phyloP scores from a whole-genome alignment of 2,329 filamentous ascomycete species.

The Mycocentrospora acerina region DNA sequence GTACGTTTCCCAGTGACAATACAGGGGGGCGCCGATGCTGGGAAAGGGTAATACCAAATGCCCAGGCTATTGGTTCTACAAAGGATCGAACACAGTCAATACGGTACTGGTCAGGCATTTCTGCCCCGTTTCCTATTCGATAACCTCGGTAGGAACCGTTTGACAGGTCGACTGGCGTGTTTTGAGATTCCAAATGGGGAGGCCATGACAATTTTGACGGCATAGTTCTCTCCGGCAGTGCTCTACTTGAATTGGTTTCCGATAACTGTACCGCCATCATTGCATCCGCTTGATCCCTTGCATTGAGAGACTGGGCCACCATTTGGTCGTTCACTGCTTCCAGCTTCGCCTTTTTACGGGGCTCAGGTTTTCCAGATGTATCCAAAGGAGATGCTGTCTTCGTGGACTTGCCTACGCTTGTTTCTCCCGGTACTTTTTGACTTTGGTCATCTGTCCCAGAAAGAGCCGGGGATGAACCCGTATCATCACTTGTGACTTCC shows the following conservation, averaged over 20 bases:
- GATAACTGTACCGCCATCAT: constrained; percentile 8
- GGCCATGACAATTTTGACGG: constrained; percentile 32
- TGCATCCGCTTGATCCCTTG: constrained; percentile 11
- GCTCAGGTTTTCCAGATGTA: constrained; percentile 23
- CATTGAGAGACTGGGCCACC: constrained; percentile 7
- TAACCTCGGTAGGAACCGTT: constrained; percentile 57
- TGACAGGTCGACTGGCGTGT: constrained; percentile 27
- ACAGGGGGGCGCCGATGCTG: constrained; percentile 50
- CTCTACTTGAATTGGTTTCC: constrained; percentile 22
- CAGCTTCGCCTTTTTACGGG: constrained; percentile 44
- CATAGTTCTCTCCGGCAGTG: constrained; percentile 28
- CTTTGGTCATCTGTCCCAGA: constrained; percentile 2
- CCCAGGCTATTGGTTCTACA: constrained; percentile 59
- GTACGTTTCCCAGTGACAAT: constrained; percentile 52
- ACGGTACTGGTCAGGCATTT: constrained; percentile 61
- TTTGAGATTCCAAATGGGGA: constrained; percentile 18
- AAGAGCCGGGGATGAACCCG: constrained; percentile 2
- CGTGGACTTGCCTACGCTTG: constrained; percentile 10
- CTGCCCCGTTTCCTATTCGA: constrained; percentile 57
- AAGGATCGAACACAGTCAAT: constrained; percentile 58
- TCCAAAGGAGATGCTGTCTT: constrained; percentile 9
- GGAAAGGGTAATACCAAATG: constrained; percentile 57
- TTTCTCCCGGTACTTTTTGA: constrained; percentile 11
- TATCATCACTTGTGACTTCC: constrained; percentile 8
- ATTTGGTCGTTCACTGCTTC: constrained; percentile 20